A percentile compares a stretch with the other conserved stretches of the same genome.
Evolutionary conservation across 495 filamentous ascomycete species (phyloP).

Genomic region (Lasiosphaeris hirsuta): DNA sequence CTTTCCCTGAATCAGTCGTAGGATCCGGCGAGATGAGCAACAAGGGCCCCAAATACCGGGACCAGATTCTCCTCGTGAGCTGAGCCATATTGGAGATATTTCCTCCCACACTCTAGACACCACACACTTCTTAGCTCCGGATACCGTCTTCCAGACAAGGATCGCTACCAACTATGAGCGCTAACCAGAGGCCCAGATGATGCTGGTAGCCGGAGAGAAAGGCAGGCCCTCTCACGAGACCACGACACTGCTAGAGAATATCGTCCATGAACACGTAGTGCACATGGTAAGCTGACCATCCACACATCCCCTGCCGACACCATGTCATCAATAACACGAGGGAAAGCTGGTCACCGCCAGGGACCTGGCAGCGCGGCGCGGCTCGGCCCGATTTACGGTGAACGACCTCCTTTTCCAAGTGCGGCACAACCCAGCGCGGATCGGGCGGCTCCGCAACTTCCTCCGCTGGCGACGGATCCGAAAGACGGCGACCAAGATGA

Average conservation of each 20-base stretch:
- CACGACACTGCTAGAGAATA: constrained; percentile 1
- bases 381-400: background rate
- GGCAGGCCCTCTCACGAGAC: background rate
- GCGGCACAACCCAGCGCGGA: background rate
- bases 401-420: constrained; percentile 11
- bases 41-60: background rate
- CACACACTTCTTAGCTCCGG: too few species aligned
- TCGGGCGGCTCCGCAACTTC: constrained; percentile 2
- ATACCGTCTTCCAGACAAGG: too few species aligned
- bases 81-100: background rate
- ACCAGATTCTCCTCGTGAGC: background rate
- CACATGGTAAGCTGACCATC: background rate
- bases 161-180: too few species aligned
- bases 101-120: background rate
- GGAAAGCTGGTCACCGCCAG: constrained; percentile 3
- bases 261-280: background rate
- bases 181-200: background rate
- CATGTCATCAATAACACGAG: background rate
- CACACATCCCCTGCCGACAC: background rate
- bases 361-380: constrained; percentile 7
- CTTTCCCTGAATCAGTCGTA: background rate
- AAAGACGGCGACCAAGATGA: background rate
- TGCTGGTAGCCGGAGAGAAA: constrained; percentile 3
- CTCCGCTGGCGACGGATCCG: constrained; percentile 1
- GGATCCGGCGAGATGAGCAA: background rate